A percentile compares a stretch with the other conserved stretches of the same genome.
Conservation (phyloP, 108 stramenopile species). For the Stephanodiscus minutulus region DNA sequence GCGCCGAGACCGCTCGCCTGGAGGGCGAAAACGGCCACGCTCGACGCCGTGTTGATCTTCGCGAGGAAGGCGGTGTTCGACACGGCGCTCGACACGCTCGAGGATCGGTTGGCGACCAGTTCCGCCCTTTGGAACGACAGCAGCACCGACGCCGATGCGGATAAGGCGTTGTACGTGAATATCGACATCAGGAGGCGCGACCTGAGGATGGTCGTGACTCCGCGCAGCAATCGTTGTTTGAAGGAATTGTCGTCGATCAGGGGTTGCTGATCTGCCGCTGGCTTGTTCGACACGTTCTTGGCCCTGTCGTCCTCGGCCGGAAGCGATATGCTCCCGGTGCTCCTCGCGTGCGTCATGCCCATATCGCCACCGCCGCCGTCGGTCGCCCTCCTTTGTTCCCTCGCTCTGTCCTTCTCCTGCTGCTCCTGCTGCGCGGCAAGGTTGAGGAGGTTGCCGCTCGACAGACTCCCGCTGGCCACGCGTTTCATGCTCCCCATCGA, state of each 20-base stretch:
- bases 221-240: constrained; percentile 81
- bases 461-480: constrained; percentile 71
- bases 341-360: constrained; percentile 39
- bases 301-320: constrained; percentile 29
- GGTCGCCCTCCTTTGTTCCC: neutral
- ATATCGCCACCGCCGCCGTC: constrained; percentile 10
- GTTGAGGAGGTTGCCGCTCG: constrained; percentile 35
- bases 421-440: constrained; percentile 25
- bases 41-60: constrained; percentile 82
- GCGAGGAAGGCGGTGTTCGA: constrained; percentile 88
- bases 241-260: constrained; percentile 75
- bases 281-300: constrained; percentile 1
- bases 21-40: constrained; percentile 78
- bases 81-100: constrained; percentile 48
- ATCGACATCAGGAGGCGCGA: constrained; percentile 87
- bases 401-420: constrained; percentile 7
- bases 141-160: constrained; percentile 77
- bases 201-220: constrained; percentile 81
- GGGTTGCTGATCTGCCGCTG: constrained; percentile 14
- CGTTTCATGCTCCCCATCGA: constrained; percentile 85
- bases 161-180: constrained; percentile 92
- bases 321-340: constrained; percentile 21
- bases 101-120: constrained; percentile 73
- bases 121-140: constrained; percentile 88
- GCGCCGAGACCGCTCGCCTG: constrained; percentile 86